Conservation (phyloP, 2,329 filamentous ascomycete species). For the Fusarium buharicum region DNA sequence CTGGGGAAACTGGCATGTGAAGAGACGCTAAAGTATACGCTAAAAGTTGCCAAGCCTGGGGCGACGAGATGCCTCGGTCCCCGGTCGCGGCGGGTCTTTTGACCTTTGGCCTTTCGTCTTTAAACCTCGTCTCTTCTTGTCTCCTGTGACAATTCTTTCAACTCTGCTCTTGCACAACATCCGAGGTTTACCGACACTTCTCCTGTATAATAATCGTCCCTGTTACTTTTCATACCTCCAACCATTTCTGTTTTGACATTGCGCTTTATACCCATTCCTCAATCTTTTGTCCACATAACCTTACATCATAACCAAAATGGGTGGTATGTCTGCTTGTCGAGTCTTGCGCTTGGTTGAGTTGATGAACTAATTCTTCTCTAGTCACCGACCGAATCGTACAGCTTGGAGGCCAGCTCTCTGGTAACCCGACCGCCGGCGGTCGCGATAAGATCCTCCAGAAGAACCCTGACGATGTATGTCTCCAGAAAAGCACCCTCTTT, state of each 20-base stretch:
- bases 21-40: constrained; percentile 42
- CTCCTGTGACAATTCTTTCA: constrained; percentile 30
- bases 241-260: constrained; percentile 11
- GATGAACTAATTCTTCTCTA: constrained; percentile 45
- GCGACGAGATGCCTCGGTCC: constrained; percentile 50
- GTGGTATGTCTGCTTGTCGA: constrained; percentile 47
- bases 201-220: constrained; percentile 34
- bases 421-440: constrained; percentile 64
- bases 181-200: constrained; percentile 42
- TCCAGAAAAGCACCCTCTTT: background rate
- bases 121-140: too few relatives aligned
- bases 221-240: constrained; percentile 9
- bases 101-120: constrained; percentile 21
- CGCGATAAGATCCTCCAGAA: constrained; percentile 71
- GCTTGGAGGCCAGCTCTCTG: constrained; percentile 71
- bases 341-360: background rate
- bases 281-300: constrained; percentile 3
- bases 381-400: constrained; percentile 68
- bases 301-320: constrained; percentile 48
- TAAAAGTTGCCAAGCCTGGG: constrained; percentile 39
- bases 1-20: constrained; percentile 49
- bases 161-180: constrained; percentile 40
- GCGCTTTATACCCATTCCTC: constrained; percentile 25
- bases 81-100: constrained; percentile 46
- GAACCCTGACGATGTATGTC: constrained; percentile 71